phyloP scores from a whole-genome alignment of 2,329 filamentous ascomycete genomes.

The Alternaria triticina region DNA sequence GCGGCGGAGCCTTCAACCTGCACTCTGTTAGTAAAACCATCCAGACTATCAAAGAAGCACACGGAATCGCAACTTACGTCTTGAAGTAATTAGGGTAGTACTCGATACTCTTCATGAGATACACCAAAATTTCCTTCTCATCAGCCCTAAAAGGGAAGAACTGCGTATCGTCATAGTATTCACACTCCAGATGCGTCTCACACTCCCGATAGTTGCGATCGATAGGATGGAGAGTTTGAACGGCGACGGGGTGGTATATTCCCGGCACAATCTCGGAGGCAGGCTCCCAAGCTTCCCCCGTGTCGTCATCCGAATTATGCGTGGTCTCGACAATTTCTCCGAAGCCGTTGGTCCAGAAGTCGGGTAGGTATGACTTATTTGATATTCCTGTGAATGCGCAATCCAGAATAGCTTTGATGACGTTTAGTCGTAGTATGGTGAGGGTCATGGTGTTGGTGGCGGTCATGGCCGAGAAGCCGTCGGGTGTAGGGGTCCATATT shows the following conservation, averaged over 20 bases:
- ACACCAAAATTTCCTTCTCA: neutral
- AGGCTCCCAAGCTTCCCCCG: neutral
- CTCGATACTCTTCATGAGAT: neutral
- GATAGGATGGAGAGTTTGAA: neutral
- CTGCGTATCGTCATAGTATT: neutral
- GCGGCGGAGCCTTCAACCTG: neutral
- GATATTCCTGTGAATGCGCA: neutral
- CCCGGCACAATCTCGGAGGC: neutral
- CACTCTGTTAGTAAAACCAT: neutral
- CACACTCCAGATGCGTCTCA: neutral
- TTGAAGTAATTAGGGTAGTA: neutral
- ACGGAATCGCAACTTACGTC: neutral
- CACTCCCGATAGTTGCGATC: neutral
- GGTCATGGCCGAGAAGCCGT: neutral
- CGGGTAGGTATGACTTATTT: neutral
- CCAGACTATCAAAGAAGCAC: neutral
- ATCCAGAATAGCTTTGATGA: neutral
- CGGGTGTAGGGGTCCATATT: neutral
- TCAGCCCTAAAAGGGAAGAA: neutral
- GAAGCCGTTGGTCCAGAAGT: neutral
- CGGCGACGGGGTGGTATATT: neutral
- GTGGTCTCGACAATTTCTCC: neutral
- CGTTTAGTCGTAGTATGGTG: neutral
- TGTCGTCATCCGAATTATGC: neutral
- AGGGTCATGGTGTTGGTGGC: neutral